These are phyloP conservation scores for Sugiyamaella boreocaroliniensis DNA, from an alignment of 805 yeast genomes.

Conservation along the genomic window DNA sequence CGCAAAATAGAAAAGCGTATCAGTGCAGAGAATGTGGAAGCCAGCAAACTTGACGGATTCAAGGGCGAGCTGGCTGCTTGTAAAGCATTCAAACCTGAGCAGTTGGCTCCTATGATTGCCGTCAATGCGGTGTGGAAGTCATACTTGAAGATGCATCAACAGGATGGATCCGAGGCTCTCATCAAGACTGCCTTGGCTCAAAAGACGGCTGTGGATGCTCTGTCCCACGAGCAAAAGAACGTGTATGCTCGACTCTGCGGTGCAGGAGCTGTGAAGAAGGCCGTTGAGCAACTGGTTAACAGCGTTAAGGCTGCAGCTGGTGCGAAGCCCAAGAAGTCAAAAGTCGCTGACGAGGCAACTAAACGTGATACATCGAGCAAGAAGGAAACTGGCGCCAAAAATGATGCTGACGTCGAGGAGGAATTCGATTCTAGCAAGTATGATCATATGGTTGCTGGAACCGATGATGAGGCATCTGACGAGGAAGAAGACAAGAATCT, in stretches of 20 bases:
- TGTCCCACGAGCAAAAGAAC: constrained; percentile 11
- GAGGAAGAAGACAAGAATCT: constrained; percentile 48
- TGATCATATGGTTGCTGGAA: constrained; percentile 16
- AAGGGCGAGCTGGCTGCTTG: constrained; percentile 18
- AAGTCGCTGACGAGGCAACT: neutral
- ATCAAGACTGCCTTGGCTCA: constrained; percentile 3
- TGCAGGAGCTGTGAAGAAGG: constrained; percentile 15
- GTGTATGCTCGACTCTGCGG: constrained; percentile 22
- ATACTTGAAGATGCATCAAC: constrained; percentile 11
- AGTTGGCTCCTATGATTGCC: constrained; percentile 15
- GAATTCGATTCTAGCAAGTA: constrained; percentile 20
- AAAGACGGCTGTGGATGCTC: constrained; percentile 12
- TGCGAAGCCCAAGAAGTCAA: constrained; percentile 2
- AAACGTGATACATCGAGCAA: neutral
- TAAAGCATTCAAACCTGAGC: constrained; percentile 17
- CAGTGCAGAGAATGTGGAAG: constrained; percentile 7
- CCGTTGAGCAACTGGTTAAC: constrained; percentile 7
- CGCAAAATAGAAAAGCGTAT: constrained; percentile 29
- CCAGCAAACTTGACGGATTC: neutral
- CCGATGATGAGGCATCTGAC: constrained; percentile 43
- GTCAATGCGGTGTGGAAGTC: constrained; percentile 15
- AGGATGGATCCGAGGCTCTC: constrained; percentile 8
- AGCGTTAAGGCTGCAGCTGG: constrained; percentile 13
- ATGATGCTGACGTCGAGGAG: constrained; percentile 12
- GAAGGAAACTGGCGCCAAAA: too few relatives aligned